Conservation (phyloP, 2,329 filamentous ascomycete genomes). For the Curvularia verruculosa region DNA sequence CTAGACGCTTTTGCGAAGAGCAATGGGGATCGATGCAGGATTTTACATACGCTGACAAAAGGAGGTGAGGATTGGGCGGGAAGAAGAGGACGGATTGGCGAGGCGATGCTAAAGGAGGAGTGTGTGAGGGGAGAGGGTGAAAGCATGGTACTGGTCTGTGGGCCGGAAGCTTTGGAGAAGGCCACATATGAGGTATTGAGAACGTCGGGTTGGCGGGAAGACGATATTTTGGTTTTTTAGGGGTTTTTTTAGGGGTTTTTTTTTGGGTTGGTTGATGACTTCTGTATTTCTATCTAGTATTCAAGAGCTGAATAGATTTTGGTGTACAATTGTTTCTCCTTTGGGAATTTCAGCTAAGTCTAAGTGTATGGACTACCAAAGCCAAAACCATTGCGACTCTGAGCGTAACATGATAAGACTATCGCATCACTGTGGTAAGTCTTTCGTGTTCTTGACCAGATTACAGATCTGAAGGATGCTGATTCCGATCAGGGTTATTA, state of each 20-base stretch:
- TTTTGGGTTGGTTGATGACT: neutral
- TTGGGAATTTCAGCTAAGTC: too few relatives aligned
- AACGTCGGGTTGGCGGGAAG: slow-evolving; percentile 72
- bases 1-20: slow-evolving; percentile 67
- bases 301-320: too few relatives aligned
- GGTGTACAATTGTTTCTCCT: neutral
- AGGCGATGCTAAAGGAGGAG: slow-evolving; percentile 66
- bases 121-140: slow-evolving; percentile 57
- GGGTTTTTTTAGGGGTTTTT: slow-evolving; percentile 45
- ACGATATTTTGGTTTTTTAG: slow-evolving; percentile 77
- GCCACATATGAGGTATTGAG: slow-evolving; percentile 63
- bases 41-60: slow-evolving; percentile 73
- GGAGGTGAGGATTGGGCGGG: slow-evolving; percentile 71
- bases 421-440: too few relatives aligned
- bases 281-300: neutral
- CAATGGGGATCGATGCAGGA: slow-evolving; percentile 63
- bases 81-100: slow-evolving; percentile 68
- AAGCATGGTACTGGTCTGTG: slow-evolving; percentile 75
- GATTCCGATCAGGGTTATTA: too few relatives aligned
- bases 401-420: too few relatives aligned
- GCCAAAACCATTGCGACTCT: too few relatives aligned
- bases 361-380: too few relatives aligned
- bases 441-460: too few relatives aligned
- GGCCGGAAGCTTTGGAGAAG: slow-evolving; percentile 76
- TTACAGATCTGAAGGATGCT: too few relatives aligned